Evolutionary conservation across 2,329 filamentous ascomycete species (phyloP).

Genomic region (Capronia coronata): DNA sequence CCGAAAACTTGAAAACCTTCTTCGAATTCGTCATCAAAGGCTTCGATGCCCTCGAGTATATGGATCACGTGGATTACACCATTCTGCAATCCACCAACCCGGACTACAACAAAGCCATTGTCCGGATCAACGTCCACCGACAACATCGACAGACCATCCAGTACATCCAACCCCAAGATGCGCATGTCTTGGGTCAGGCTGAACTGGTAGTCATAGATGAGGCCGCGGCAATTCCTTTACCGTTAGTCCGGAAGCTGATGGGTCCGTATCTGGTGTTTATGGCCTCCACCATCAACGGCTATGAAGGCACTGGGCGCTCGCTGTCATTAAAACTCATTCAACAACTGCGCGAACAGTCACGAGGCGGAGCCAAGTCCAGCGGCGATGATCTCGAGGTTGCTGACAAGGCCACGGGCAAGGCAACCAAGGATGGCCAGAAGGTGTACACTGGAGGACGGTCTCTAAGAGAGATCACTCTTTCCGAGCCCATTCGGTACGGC

Average conservation of each 20-base stretch:
- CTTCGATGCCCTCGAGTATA: slow-evolving; percentile 88
- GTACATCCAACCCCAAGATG: slow-evolving; percentile 94
- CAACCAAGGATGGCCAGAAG: slow-evolving; percentile 57
- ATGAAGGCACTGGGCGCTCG: slow-evolving; percentile 92
- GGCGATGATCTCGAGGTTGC: slow-evolving; percentile 60
- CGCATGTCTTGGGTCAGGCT: slow-evolving; percentile 88
- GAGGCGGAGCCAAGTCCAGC: slow-evolving; percentile 52
- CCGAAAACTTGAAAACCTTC: slow-evolving; percentile 95
- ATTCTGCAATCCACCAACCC: slow-evolving; percentile 98
- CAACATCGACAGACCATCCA: slow-evolving; percentile 97
- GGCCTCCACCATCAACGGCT: slow-evolving; percentile 98
- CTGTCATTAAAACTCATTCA: slow-evolving; percentile 95
- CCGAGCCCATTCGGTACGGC: slow-evolving; percentile 90
- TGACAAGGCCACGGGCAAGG: slow-evolving; percentile 71
- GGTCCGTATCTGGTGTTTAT: slow-evolving; percentile 97
- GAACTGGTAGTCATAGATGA: slow-evolving; percentile 96
- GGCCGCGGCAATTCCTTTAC: slow-evolving; percentile 89
- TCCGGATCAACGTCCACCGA: slow-evolving; percentile 89
- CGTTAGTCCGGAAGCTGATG: slow-evolving; percentile 87
- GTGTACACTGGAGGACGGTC: slow-evolving; percentile 63
- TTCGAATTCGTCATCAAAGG: slow-evolving; percentile 99
- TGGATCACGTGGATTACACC: slow-evolving; percentile 93
- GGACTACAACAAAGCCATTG: slow-evolving; percentile 98
- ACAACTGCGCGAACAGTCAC: slow-evolving; percentile 87
- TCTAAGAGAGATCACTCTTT: slow-evolving; percentile 82